A percentile compares a stretch with the other conserved stretches of the same genome.
Conservation (phyloP, 306 rosid species). For the Ormosia semicastrata region DNA sequence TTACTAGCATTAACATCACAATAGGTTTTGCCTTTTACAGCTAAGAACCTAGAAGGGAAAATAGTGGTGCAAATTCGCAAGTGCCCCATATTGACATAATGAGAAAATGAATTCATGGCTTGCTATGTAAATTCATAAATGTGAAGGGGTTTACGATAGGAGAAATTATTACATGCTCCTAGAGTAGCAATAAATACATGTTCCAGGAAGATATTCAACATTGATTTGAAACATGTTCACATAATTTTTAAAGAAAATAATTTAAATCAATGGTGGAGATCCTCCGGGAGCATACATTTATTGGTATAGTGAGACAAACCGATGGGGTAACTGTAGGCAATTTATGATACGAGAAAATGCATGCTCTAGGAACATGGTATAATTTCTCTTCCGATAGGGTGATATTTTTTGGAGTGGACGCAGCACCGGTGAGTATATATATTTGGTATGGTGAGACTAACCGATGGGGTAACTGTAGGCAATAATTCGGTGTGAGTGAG, state of each 20-base stretch:
- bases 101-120: not conserved
- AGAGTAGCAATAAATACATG: too few species aligned
- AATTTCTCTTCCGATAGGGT: not conserved
- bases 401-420: not conserved
- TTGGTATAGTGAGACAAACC: constrained; percentile 45
- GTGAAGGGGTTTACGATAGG: not conserved
- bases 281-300: too few species aligned
- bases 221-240: too few species aligned
- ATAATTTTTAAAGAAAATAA: too few species aligned
- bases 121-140: not conserved
- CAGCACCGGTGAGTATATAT: not conserved
- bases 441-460: constrained; percentile 38
- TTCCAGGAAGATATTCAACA: too few species aligned
- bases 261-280: too few species aligned
- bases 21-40: not conserved
- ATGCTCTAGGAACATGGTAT: too few species aligned
- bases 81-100: not conserved
- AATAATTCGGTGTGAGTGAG: constrained; percentile 68
- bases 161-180: too few species aligned
- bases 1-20: not conserved
- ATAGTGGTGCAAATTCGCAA: not conserved
- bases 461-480: constrained; percentile 72
- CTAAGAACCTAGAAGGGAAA: not conserved
- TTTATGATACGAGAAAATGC: too few species aligned
- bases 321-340: constrained; percentile 71